These are phyloP conservation scores for Suillus discolor DNA, from an alignment of 768 basidiomycete species.

Conservation along the genomic window DNA sequence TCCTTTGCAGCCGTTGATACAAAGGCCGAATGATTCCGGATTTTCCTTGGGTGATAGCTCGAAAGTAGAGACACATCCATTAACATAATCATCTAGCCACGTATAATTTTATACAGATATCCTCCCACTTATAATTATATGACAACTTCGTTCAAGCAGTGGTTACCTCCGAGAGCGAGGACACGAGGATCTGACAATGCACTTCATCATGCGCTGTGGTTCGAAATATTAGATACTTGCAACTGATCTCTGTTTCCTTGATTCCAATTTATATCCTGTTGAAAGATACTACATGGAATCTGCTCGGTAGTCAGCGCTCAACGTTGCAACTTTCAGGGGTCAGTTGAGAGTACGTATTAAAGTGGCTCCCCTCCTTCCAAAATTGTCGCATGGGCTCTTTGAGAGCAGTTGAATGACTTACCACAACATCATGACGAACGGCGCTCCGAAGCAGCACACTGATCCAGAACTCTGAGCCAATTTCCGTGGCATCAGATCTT, in stretches of 20 bases:
- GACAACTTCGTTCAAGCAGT: background rate
- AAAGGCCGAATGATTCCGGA: background rate
- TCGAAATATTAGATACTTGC: background rate
- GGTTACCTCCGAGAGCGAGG: background rate
- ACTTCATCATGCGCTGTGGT: background rate
- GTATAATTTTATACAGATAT: background rate
- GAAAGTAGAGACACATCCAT: background rate
- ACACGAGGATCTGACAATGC: background rate
- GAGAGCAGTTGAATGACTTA: constrained; percentile 20
- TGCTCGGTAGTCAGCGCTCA: background rate
- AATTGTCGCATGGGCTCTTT: background rate
- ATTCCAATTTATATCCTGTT: background rate
- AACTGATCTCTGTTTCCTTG: background rate
- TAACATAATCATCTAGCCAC: background rate
- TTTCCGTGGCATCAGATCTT: background rate
- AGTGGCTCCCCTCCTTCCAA: constrained; percentile 49
- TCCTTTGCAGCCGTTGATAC: background rate
- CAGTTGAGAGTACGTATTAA: constrained; percentile 33
- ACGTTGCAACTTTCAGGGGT: constrained; percentile 21
- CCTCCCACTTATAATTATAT: background rate
- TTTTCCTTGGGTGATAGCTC: background rate
- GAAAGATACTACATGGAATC: background rate
- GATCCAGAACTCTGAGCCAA: background rate
- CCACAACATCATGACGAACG: constrained; percentile 51
- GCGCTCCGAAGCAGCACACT: constrained; percentile 57